Evolutionary conservation across 2,329 filamentous ascomycete genomes (phyloP), one percentile per base, ranked within the genome.

Genomic region (Fusarium algeriense): DNA sequence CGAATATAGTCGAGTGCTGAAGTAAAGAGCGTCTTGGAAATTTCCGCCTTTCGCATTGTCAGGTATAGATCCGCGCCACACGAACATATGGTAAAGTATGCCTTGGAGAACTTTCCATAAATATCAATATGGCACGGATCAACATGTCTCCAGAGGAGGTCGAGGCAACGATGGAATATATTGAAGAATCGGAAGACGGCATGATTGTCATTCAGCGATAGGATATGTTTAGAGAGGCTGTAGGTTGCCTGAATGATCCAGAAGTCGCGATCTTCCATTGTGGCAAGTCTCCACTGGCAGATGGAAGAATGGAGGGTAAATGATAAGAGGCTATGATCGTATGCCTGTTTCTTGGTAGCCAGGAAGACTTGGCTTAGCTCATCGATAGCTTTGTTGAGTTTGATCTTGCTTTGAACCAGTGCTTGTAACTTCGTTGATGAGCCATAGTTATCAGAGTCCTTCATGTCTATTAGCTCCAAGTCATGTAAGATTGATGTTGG

Each of bases 211-310:
- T 20, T 17, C 12, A 23, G 3, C 5, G 41, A 48, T 15, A 28
- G 11, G 5, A 61, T 48, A 3, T 56, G 17, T 7, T 23, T 46
- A 0, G 43, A 37, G 1, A 61, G 28, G 7, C 19, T 38, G 12
- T 40, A 48, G 4, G 59, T 34, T 17, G 59, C 59, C 12, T 56
- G 40, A 15, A 61, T 56, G 4, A 56, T 43, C 59, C 50, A 61
- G 1, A 17, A 12, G 4, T 45, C 35, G 9, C 17, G n/a, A 1
- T 43, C 35, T 17, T 41, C 17, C 34, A 62, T 49, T 6, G 34
- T 57, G 6, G 43, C 28, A n/a, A 62, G n/a, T 11, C 52, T 54
- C 52, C 59, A 62, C n/a, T 49, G 59, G 10, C 59, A 62, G 1
- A 62, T 30, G 1, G 59, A 48, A 11, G 20, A 10, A 26, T 62